A percentile compares a stretch with the other conserved stretches of the same genome.
Conservation (phyloP, 495 filamentous ascomycete species). For the Annulohypoxylon moriforme region DNA sequence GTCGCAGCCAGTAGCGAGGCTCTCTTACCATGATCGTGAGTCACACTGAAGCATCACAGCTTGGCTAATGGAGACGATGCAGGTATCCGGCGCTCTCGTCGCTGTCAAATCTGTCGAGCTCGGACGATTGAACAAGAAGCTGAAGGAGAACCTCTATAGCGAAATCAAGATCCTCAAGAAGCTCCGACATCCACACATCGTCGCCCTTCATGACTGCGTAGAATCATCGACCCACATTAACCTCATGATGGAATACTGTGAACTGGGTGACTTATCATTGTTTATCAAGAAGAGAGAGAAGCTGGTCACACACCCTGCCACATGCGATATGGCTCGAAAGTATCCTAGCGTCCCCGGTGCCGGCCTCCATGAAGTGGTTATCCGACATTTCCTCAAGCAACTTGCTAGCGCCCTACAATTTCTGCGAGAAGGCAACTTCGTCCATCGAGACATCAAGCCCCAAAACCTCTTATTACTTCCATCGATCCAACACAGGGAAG, state of each 20-base stretch:
- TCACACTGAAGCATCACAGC: conserved; percentile 19
- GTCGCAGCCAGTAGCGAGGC: conserved; percentile 2
- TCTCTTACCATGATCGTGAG: conserved; percentile 5
- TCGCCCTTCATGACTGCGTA: conserved; percentile 91
- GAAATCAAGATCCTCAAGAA: conserved; percentile 95
- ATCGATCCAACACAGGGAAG: conserved; percentile 70
- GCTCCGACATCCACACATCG: conserved; percentile 95
- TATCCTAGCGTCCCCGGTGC: conserved; percentile 85
- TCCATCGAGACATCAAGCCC: conserved; percentile 97
- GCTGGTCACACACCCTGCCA: conserved; percentile 77
- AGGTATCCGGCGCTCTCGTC: conserved; percentile 75
- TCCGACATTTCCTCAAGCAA: conserved; percentile 95
- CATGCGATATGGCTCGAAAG: conserved; percentile 85
- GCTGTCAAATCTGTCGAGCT: conserved; percentile 97
- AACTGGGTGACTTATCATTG: conserved; percentile 88
- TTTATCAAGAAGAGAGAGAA: conserved; percentile 95
- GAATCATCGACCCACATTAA: conserved; percentile 90
- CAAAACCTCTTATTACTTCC: conserved; percentile 95
- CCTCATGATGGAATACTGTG: conserved; percentile 98
- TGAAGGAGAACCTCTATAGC: conserved; percentile 93
- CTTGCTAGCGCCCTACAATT: conserved; percentile 92
- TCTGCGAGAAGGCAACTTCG: conserved; percentile 82
- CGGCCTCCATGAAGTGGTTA: conserved; percentile 92
- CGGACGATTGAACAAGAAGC: conserved; percentile 88
- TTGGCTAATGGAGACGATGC: conserved; percentile 54